phyloP scores from a whole-genome alignment of 176 grass and related monocot species.

The Miscanthus lutarioriparius region DNA sequence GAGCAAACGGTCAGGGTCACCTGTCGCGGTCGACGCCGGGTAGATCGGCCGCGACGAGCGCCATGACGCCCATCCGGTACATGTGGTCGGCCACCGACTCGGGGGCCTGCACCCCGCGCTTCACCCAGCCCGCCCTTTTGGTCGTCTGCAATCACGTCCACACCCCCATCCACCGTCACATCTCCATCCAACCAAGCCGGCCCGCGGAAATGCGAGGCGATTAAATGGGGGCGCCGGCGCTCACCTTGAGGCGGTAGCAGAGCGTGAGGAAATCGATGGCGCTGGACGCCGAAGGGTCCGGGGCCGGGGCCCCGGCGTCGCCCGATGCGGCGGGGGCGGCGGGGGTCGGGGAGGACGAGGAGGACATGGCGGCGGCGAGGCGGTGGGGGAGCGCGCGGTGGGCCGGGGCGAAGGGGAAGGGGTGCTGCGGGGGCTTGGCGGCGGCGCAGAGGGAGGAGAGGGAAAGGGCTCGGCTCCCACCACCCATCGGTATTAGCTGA shows the following conservation, averaged over 20 bases:
- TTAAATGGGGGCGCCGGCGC: not conserved
- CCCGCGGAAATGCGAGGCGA: conserved; percentile 11
- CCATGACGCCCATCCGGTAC: conserved; percentile 98
- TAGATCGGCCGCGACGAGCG: conserved; percentile 81
- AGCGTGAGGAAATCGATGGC: conserved; percentile 96
- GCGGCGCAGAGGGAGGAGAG: conserved; percentile 45
- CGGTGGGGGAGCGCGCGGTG: conserved; percentile 20
- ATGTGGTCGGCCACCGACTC: conserved; percentile 98
- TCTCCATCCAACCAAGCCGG: not conserved
- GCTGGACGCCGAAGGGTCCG: conserved; percentile 42
- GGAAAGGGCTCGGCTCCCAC: conserved; percentile 69
- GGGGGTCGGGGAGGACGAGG: conserved; percentile 26
- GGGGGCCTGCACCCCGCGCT: conserved; percentile 66
- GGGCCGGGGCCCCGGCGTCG: not conserved
- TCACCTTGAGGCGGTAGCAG: conserved; percentile 95
- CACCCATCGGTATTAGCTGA: conserved; percentile 47
- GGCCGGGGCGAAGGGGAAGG: conserved; percentile 17
- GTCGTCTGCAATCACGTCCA: conserved; percentile 60
- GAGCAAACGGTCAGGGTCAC: conserved; percentile 20
- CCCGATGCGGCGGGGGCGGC: not conserved
- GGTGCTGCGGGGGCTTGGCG: conserved; percentile 32
- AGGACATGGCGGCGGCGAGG: conserved; percentile 62
- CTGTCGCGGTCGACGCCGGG: conserved; percentile 88
- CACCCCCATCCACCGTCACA: not conserved
- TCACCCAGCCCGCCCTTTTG: conserved; percentile 87